phyloP scores from a whole-genome alignment of 2,329 filamentous ascomycete genomes.

The Cordyceps javanica region DNA sequence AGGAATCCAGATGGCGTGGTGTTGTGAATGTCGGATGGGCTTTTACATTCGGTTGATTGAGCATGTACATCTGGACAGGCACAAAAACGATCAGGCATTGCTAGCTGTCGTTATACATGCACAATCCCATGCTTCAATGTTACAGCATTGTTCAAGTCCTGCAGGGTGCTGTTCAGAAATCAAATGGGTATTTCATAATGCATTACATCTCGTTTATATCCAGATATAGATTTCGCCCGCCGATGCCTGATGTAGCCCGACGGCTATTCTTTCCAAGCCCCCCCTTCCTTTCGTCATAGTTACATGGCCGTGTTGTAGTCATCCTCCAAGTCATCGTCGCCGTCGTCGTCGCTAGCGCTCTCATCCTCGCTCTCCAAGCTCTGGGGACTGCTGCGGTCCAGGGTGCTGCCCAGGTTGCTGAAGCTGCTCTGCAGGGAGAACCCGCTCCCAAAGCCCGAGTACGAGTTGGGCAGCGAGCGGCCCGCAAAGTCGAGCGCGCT shows the following conservation, averaged over 20 bases:
- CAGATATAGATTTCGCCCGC: not conserved
- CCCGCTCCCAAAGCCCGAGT: conserved; percentile 21
- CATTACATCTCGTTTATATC: not conserved
- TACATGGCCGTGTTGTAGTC: not conserved
- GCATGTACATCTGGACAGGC: not conserved
- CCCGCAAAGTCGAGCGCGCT: conserved; percentile 42
- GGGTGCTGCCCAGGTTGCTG: conserved; percentile 30
- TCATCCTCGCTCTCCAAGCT: conserved; percentile 47
- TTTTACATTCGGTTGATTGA: not conserved
- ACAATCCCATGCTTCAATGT: no score
- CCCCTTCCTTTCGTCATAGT: not conserved
- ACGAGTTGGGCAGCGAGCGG: conserved; percentile 25
- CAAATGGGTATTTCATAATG: conserved; percentile 10
- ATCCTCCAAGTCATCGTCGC: conserved; percentile 47
- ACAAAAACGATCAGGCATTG: no score
- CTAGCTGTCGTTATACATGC: no score
- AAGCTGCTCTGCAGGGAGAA: conserved; percentile 32
- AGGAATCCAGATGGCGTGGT: no score
- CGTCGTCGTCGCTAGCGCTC: conserved; percentile 45
- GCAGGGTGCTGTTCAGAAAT: not conserved
- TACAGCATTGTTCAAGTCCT: not conserved
- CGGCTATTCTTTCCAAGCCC: no score
- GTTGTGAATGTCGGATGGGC: no score
- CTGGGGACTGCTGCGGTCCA: conserved; percentile 35
- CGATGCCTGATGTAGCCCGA: not conserved